A percentile compares a stretch with the other conserved stretches of the same genome.
phyloP scores from a whole-genome alignment of 2,329 filamentous ascomycete species.

The Coniella vitis region DNA sequence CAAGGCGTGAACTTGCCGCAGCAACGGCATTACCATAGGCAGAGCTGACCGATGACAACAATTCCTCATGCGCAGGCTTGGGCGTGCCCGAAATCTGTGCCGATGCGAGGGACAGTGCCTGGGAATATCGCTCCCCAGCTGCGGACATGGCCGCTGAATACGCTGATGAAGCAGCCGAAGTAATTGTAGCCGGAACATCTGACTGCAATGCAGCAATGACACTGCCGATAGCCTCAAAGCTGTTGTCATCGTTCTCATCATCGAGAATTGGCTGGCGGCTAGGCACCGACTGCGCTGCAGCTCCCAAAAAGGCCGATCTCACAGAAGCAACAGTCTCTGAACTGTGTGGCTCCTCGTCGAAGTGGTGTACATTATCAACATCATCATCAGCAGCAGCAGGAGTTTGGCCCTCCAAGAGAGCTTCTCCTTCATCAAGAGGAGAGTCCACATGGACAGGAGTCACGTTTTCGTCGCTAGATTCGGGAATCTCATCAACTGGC shows the following conservation, averaged over 20 bases:
- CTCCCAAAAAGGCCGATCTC: constrained; percentile 44
- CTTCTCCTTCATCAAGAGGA: too few species aligned
- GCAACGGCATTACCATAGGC: constrained; percentile 61
- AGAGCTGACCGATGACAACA: constrained; percentile 60
- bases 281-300: constrained; percentile 43
- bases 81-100: constrained; percentile 61
- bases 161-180: constrained; percentile 29
- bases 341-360: constrained; percentile 13
- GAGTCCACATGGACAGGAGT: constrained; percentile 1
- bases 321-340: constrained; percentile 27
- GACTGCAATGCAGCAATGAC: constrained; percentile 28
- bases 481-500: constrained; percentile 15
- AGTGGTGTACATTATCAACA: too few species aligned
- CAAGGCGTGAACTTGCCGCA: constrained; percentile 53
- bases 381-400: too few species aligned
- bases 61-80: constrained; percentile 61
- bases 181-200: constrained; percentile 23
- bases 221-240: constrained; percentile 31
- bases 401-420: too few species aligned
- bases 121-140: constrained; percentile 62
- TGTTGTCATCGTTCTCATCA: constrained; percentile 45
- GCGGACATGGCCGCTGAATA: constrained; percentile 60
- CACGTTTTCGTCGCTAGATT: constrained; percentile 8
- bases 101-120: constrained; percentile 61
- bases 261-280: constrained; percentile 43